A percentile compares a stretch with the other conserved stretches of the same genome.
These are phyloP conservation scores for Bremia lactucae DNA, from an alignment of 352 stramenopile genomes.

Conservation along the genomic window DNA sequence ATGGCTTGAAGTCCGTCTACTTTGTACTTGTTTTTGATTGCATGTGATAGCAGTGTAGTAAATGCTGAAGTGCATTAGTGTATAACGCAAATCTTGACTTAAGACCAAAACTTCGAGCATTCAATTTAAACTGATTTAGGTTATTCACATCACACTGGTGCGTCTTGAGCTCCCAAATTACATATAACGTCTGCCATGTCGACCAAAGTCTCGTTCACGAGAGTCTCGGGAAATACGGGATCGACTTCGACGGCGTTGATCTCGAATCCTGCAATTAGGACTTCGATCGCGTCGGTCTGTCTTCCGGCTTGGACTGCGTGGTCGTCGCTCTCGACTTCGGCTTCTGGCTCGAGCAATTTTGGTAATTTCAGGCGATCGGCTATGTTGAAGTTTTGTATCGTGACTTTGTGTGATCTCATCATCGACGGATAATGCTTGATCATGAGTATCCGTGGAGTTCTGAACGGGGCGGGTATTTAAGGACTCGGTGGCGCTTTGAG, in stretches of 20 bases:
- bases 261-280: constrained; percentile 11
- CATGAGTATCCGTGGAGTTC: constrained; percentile 3
- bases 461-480: background rate
- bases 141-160: too few species aligned
- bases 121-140: too few species aligned
- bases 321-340: constrained; percentile 19
- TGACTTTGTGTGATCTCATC: background rate
- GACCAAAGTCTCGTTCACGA: constrained; percentile 12
- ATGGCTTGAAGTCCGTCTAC: constrained; percentile 8
- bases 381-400: constrained; percentile 13
- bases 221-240: constrained; percentile 21
- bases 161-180: background rate
- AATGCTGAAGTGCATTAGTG: too few species aligned
- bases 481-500: constrained; percentile 9
- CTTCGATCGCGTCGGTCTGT: constrained; percentile 18
- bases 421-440: background rate
- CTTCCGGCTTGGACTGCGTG: constrained; percentile 11
- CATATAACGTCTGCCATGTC: constrained; percentile 8
- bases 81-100: too few species aligned
- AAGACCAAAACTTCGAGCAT: too few species aligned
- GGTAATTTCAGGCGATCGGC: constrained; percentile 9
- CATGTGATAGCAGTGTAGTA: too few species aligned
- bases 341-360: constrained; percentile 10
- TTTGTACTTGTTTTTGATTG: constrained; percentile 16
- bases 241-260: constrained; percentile 23